These are phyloP conservation scores for Chalaropsis thielavioides DNA, from an alignment of 2,329 filamentous ascomycete species.

Conservation along the genomic window DNA sequence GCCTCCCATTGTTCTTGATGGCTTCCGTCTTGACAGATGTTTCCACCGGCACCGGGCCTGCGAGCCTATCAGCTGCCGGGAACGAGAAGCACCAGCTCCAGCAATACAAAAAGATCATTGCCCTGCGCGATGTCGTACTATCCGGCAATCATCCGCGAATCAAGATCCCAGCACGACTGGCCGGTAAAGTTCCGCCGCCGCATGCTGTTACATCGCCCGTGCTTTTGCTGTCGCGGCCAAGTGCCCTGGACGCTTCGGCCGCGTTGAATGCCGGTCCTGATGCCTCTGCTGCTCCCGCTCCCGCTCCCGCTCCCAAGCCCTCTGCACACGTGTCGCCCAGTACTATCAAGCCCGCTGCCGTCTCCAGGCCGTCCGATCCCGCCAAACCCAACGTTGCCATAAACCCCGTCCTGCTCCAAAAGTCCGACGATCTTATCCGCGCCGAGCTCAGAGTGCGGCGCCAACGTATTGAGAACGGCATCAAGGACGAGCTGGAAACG, in stretches of 20 bases:
- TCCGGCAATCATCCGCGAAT: constrained; percentile 57
- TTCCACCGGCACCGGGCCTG: background rate
- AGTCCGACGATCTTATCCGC: constrained; percentile 70
- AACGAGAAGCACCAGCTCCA: constrained; percentile 14
- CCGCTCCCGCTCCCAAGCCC: background rate
- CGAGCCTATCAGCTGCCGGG: constrained; percentile 9
- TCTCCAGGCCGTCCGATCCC: background rate
- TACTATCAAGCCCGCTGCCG: background rate
- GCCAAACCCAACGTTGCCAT: constrained; percentile 49
- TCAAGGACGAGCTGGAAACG: constrained; percentile 60
- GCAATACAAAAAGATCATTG: constrained; percentile 65
- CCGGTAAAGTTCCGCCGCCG: constrained; percentile 17
- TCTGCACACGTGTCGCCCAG: background rate
- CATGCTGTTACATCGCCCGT: constrained; percentile 18
- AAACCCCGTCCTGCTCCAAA: constrained; percentile 70
- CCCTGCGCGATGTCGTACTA: constrained; percentile 66
- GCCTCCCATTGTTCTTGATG: background rate
- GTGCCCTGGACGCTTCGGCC: background rate
- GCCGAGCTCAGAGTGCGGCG: constrained; percentile 70
- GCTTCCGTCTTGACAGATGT: background rate
- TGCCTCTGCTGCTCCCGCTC: background rate
- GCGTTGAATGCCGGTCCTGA: background rate
- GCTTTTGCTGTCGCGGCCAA: constrained; percentile 1
- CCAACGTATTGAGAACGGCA: constrained; percentile 59
- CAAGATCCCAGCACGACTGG: constrained; percentile 36